Evolutionary conservation across 352 stramenopile species (phyloP).

Genomic region (Globisporangium heterothallicum): DNA sequence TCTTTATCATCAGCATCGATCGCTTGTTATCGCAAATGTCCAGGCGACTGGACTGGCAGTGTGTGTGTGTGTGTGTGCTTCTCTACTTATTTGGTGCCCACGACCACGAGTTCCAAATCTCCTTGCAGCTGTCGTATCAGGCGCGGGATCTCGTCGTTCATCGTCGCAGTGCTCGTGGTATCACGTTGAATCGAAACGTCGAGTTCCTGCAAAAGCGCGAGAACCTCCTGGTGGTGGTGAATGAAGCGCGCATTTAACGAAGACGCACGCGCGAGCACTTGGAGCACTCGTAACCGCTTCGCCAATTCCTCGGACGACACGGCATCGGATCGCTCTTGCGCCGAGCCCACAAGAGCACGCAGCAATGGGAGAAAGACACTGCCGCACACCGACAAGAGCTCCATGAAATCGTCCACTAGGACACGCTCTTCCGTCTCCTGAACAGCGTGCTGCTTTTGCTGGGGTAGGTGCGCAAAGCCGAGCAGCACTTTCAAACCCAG

Average conservation of each 20-base stretch:
- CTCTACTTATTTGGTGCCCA: slow-evolving; percentile 17
- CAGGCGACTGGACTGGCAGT: no score
- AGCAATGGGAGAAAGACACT: slow-evolving; percentile 7
- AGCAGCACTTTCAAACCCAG: slow-evolving; percentile 12
- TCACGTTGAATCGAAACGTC: slow-evolving; percentile 10
- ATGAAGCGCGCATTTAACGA: slow-evolving; percentile 29
- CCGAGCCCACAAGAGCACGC: slow-evolving; percentile 7
- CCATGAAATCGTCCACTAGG: slow-evolving; percentile 17
- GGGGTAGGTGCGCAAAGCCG: neutral
- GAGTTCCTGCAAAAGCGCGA: slow-evolving; percentile 19
- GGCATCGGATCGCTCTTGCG: slow-evolving; percentile 8
- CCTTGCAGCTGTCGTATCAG: slow-evolving; percentile 49
- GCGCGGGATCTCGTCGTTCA: slow-evolving; percentile 30
- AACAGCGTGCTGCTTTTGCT: neutral
- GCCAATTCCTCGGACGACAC: slow-evolving; percentile 10
- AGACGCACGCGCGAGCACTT: slow-evolving; percentile 41
- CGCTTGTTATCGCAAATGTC: no score
- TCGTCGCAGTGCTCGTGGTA: slow-evolving; percentile 9
- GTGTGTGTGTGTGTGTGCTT: no score
- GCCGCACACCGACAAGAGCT: slow-evolving; percentile 11
- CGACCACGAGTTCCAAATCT: slow-evolving; percentile 51
- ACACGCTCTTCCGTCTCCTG: slow-evolving; percentile 13
- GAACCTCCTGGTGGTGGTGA: slow-evolving; percentile 26
- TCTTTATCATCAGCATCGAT: no score
- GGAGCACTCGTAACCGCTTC: slow-evolving; percentile 35